Conservation (phyloP, 2,329 filamentous ascomycete species). For the Aschersonia sp. region DNA sequence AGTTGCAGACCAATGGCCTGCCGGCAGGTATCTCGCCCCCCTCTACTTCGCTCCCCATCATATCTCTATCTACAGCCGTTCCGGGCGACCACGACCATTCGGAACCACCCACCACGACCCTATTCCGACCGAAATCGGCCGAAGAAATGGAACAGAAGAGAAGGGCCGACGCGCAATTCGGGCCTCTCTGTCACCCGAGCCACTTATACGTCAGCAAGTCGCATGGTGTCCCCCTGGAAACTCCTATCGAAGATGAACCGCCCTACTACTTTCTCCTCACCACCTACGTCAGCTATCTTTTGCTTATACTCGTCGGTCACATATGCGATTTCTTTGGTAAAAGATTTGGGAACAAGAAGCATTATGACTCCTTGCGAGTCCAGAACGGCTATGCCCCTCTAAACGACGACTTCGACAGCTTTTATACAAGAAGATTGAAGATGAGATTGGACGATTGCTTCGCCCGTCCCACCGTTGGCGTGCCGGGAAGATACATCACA, state of each 20-base stretch:
- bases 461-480: conserved; percentile 78
- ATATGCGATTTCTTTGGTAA: conserved; percentile 97
- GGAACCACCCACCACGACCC: conserved; percentile 58
- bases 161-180: conserved; percentile 80
- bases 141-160: conserved; percentile 65
- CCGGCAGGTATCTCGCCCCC: conserved; percentile 55
- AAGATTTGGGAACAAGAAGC: conserved; percentile 70
- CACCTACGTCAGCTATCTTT: conserved; percentile 94
- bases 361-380: conserved; percentile 68
- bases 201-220: conserved; percentile 87
- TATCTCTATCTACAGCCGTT: conserved; percentile 78
- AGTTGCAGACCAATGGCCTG: conserved; percentile 20
- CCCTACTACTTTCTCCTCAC: conserved; percentile 95
- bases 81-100: conserved; percentile 57
- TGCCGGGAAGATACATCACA: conserved; percentile 87
- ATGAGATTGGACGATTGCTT: conserved; percentile 95
- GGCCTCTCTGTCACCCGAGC: conserved; percentile 61
- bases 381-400: conserved; percentile 85
- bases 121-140: conserved; percentile 80
- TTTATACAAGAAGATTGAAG: conserved; percentile 88
- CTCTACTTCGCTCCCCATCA: conserved; percentile 70
- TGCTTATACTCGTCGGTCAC: conserved; percentile 90
- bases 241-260: conserved; percentile 85
- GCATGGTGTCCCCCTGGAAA: conserved; percentile 62
- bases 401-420: conserved; percentile 98